These are phyloP conservation scores for Meredithiella fracta DNA, from an alignment of 2,329 filamentous ascomycete genomes.

Conservation along the genomic window DNA sequence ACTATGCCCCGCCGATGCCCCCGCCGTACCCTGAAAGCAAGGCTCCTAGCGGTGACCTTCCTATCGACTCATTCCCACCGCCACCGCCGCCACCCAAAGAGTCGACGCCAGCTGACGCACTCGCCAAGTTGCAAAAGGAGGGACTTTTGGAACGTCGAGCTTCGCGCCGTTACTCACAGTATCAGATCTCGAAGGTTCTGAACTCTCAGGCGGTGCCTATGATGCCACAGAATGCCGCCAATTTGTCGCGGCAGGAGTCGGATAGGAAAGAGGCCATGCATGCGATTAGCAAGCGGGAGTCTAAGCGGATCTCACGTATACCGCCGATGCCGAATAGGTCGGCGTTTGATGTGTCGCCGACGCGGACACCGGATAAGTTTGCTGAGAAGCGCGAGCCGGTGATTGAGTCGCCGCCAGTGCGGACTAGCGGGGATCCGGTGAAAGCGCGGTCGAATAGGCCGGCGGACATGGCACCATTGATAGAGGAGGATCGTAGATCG, in stretches of 20 bases:
- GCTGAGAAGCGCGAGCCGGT: conserved; percentile 12
- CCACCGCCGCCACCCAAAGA: conserved; percentile 57
- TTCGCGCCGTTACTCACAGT: conserved; percentile 84
- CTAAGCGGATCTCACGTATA: conserved; percentile 30
- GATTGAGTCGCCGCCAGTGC: neutral
- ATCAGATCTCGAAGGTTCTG: conserved; percentile 89
- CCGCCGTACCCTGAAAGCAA: conserved; percentile 46
- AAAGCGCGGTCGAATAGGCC: conserved; percentile 6
- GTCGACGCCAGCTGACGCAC: conserved; percentile 49
- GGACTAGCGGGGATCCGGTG: conserved; percentile 3
- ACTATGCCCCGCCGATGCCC: conserved; percentile 53
- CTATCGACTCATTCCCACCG: conserved; percentile 51
- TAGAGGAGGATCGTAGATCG: conserved; percentile 1
- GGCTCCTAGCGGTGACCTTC: conserved; percentile 33
- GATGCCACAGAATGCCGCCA: conserved; percentile 66
- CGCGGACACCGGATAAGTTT: conserved; percentile 3
- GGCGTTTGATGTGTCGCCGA: conserved; percentile 7
- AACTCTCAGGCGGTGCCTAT: conserved; percentile 69
- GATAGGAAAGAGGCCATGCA: conserved; percentile 64
- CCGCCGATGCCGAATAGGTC: conserved; percentile 29
- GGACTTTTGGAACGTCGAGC: conserved; percentile 85
- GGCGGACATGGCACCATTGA: neutral
- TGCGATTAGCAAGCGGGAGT: conserved; percentile 39
- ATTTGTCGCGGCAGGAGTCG: conserved; percentile 60
- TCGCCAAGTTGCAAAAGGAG: conserved; percentile 78